Percentiles rank a stretch among this genome's conserved stretches.
These are phyloP conservation scores for Penicillium sp. DNA, from an alignment of 2,329 filamentous ascomycete genomes.

Conservation along the genomic window DNA sequence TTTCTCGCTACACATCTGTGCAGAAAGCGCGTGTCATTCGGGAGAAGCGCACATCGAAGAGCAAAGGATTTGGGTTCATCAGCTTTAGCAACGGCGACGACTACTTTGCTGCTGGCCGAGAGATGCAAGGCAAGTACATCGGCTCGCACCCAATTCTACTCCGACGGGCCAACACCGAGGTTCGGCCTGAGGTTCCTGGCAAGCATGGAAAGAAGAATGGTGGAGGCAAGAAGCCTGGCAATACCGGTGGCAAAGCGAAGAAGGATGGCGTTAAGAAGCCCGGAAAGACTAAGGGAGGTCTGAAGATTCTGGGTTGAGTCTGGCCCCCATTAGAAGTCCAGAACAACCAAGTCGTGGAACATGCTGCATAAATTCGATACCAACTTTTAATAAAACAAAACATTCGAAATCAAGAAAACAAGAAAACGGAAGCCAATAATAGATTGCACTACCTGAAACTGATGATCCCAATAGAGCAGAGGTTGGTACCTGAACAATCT, in stretches of 20 bases:
- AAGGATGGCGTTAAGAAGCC: conserved; percentile 48
- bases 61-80: conserved; percentile 94
- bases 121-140: conserved; percentile 99
- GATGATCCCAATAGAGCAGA: background rate
- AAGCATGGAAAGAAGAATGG: conserved; percentile 61
- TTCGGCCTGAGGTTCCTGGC: conserved; percentile 72
- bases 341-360: background rate
- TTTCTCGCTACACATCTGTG: conserved; percentile 81
- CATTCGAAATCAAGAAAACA: background rate
- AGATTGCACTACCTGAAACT: background rate
- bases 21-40: conserved; percentile 91
- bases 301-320: conserved; percentile 47
- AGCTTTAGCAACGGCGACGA: conserved; percentile 94
- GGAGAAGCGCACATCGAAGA: conserved; percentile 95
- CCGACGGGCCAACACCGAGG: conserved; percentile 86
- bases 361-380: background rate
- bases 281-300: conserved; percentile 48
- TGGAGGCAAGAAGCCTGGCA: conserved; percentile 29
- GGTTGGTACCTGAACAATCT: background rate
- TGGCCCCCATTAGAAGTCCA: background rate
- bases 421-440: background rate
- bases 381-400: background rate
- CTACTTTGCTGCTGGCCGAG: conserved; percentile 92
- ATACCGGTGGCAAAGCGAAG: conserved; percentile 43
- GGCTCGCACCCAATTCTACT: conserved; percentile 91